Evolutionary conservation across 352 stramenopile species (phyloP).

Genomic region (Globisporangium lucens): DNA sequence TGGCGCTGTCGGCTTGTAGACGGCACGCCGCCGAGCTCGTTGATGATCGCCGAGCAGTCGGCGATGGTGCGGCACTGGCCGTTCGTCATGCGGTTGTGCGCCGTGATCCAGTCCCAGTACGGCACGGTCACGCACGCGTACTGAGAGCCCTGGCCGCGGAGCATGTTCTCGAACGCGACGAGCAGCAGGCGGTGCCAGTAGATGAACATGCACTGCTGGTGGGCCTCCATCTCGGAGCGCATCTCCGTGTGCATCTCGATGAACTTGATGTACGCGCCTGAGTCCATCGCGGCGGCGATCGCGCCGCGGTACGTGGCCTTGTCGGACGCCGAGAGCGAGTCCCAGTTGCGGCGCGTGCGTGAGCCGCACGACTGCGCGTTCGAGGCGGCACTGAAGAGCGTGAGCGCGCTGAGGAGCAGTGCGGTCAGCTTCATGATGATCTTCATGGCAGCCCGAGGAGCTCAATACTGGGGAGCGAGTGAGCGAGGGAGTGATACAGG

Average conservation of each 20-base stretch:
- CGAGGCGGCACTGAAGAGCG: not conserved
- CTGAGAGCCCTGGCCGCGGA: slow-evolving; percentile 30
- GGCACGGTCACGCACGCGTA: slow-evolving; percentile 34
- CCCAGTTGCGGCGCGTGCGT: not conserved
- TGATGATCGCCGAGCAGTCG: slow-evolving; percentile 22
- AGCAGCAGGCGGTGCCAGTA: slow-evolving; percentile 53
- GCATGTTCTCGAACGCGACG: slow-evolving; percentile 56
- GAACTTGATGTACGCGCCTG: slow-evolving; percentile 22
- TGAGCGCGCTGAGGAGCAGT: not conserved
- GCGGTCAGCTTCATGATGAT: not conserved
- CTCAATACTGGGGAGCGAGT: not conserved
- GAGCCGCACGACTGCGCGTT: not conserved
- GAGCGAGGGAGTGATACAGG: not conserved
- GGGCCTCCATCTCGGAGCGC: slow-evolving; percentile 21
- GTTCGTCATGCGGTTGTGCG: slow-evolving; percentile 1
- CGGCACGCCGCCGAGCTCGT: slow-evolving; percentile 34
- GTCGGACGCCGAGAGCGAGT: not conserved
- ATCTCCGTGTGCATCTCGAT: slow-evolving; percentile 8
- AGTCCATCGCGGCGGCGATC: slow-evolving; percentile 25
- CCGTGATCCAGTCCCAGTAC: slow-evolving; percentile 43
- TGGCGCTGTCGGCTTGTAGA: slow-evolving; percentile 15
- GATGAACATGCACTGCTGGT: slow-evolving; percentile 41
- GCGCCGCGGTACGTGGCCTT: slow-evolving; percentile 5
- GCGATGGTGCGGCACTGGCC: slow-evolving; percentile 1
- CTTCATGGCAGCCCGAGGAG: not conserved